These are phyloP conservation scores for Acer campestre DNA, from an alignment of 345 rosid species.

Conservation along the genomic window DNA sequence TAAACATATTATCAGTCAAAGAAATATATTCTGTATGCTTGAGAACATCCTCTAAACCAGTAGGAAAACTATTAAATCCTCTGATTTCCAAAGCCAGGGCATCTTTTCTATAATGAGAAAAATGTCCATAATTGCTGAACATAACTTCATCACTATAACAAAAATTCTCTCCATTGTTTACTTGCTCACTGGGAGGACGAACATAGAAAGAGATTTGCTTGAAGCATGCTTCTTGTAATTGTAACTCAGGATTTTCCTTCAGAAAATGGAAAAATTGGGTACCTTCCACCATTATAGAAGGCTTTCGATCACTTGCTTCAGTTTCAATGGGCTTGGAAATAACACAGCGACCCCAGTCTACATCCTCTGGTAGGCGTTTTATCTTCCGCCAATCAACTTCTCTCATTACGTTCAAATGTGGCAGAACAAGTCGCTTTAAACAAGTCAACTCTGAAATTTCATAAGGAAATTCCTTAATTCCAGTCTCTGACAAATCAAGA, in stretches of 20 bases:
- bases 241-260: background rate
- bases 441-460: conserved; percentile 10
- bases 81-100: conserved; percentile 34
- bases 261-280: conserved; percentile 15
- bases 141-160: background rate
- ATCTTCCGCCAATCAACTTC: too few species aligned
- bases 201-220: conserved; percentile 1
- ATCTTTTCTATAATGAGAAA: background rate
- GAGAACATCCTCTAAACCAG: conserved; percentile 17
- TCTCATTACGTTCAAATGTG: too few species aligned
- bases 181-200: conserved; percentile 3
- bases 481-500: conserved; percentile 36
- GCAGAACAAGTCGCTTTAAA: background rate
- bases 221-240: conserved; percentile 14
- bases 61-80: conserved; percentile 28
- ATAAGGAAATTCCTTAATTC: conserved; percentile 21
- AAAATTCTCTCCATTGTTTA: background rate
- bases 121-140: conserved; percentile 16
- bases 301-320: background rate
- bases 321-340: conserved; percentile 9
- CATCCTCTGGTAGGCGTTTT: conserved; percentile 9
- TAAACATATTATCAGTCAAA: conserved; percentile 26
- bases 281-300: background rate
- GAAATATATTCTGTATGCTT: conserved; percentile 31
- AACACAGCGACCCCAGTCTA: conserved; percentile 14